phyloP scores from a whole-genome alignment of 371 early-diverging fungal species.

The Apophysomyces trapeziformis region DNA sequence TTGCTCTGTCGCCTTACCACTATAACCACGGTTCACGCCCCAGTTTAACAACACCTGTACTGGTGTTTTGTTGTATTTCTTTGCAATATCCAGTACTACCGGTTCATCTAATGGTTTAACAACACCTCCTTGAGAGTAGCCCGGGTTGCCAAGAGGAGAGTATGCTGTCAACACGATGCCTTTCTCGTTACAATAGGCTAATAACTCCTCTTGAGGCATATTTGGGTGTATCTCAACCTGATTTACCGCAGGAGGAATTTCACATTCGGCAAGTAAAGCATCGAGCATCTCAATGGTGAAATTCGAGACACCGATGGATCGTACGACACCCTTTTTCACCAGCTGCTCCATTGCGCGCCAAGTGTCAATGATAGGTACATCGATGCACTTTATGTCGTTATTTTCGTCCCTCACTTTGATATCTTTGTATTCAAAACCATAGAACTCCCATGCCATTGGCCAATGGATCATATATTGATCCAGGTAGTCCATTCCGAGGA shows the following conservation, averaged over 20 bases:
- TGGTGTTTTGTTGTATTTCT: slow-evolving; percentile 69
- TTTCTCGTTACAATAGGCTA: slow-evolving; percentile 42
- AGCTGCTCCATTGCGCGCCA: slow-evolving; percentile 83
- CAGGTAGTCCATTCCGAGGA: slow-evolving; percentile 81
- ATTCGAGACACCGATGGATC: slow-evolving; percentile 71
- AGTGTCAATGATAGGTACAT: slow-evolving; percentile 61
- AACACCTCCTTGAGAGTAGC: slow-evolving; percentile 28
- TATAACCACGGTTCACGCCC: slow-evolving; percentile 70
- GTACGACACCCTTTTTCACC: slow-evolving; percentile 58
- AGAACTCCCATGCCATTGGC: slow-evolving; percentile 44
- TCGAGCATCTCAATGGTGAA: slow-evolving; percentile 70
- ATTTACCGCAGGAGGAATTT: slow-evolving; percentile 81
- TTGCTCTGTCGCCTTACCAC: slow-evolving; percentile 24
- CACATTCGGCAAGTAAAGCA: slow-evolving; percentile 66
- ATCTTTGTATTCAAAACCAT: slow-evolving; percentile 32
- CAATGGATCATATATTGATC: slow-evolving; percentile 87
- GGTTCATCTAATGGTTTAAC: slow-evolving; percentile 33
- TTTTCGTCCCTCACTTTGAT: slow-evolving; percentile 28
- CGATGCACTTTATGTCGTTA: slow-evolving; percentile 34
- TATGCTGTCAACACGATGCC: slow-evolving; percentile 51
- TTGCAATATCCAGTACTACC: slow-evolving; percentile 57
- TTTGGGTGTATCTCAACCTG: slow-evolving; percentile 74
- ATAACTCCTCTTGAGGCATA: slow-evolving; percentile 48
- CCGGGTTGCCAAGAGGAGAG: slow-evolving; percentile 48
- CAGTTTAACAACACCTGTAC: slow-evolving; percentile 81